Conservation (phyloP, 177 flowering plant genomes). For the Telopea speciosissima region DNA sequence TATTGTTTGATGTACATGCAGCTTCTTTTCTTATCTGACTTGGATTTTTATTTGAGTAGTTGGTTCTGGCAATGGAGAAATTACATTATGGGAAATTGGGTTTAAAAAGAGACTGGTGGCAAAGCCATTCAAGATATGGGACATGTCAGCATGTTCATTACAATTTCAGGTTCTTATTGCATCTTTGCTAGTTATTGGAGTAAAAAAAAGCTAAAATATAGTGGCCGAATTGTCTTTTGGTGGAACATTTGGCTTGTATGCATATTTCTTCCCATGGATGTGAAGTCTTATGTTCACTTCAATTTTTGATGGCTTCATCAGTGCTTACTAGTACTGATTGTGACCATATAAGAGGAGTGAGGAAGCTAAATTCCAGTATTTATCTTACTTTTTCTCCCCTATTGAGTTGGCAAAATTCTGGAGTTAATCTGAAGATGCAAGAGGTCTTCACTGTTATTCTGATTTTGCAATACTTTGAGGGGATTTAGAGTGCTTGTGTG, state of each 20-base stretch:
- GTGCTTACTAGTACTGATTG: background rate
- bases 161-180: conserved; percentile 57
- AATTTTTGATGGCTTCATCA: background rate
- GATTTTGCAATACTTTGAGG: background rate
- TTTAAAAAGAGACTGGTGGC: conserved; percentile 61
- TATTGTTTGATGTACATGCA: background rate
- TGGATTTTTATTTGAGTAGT: conserved; percentile 35
- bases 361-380: background rate
- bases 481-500: background rate
- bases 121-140: conserved; percentile 81
- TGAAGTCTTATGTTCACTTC: background rate
- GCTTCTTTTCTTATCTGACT: conserved; percentile 6
- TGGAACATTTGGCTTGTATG: background rate
- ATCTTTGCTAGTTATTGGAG: background rate
- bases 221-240: background rate
- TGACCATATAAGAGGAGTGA: background rate
- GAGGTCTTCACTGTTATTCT: background rate
- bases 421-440: background rate
- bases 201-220: background rate
- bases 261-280: background rate
- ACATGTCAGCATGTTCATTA: conserved; percentile 40
- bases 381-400: background rate
- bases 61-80: conserved; percentile 70
- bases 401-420: background rate
- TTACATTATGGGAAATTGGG: conserved; percentile 76